Percentiles rank a stretch among this genome's conserved stretches.
Evolutionary conservation across 1,284 basidiomycete species (phyloP).

Genomic region (Austroboletus niveus): DNA sequence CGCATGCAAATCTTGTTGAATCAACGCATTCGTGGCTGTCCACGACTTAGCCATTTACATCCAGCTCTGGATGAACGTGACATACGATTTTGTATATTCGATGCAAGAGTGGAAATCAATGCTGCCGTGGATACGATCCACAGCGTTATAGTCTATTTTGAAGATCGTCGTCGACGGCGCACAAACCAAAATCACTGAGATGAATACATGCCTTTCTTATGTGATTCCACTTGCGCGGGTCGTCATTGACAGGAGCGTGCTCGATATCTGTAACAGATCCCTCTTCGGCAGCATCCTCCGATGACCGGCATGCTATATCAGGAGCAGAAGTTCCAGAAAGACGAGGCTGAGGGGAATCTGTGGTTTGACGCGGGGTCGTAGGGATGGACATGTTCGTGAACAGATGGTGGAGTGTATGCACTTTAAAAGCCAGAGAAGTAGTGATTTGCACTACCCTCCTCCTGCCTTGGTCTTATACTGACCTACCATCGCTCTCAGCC

Average conservation of each 20-base stretch:
- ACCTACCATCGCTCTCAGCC: neutral
- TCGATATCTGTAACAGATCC: constrained; percentile 52
- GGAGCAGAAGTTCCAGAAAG: constrained; percentile 1
- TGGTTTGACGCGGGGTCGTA: constrained; percentile 1
- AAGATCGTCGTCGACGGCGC: neutral
- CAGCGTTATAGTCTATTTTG: constrained; percentile 50
- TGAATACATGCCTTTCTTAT: constrained; percentile 57
- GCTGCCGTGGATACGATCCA: constrained; percentile 57
- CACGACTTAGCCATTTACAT: constrained; percentile 6
- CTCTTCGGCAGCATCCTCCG: constrained; percentile 4
- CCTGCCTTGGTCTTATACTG: constrained; percentile 22
- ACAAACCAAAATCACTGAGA: constrained; percentile 2
- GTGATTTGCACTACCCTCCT: neutral
- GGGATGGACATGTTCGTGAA: constrained; percentile 13
- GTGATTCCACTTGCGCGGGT: constrained; percentile 74
- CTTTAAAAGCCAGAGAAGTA: constrained; percentile 3
- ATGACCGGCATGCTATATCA: constrained; percentile 1
- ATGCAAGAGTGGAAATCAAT: constrained; percentile 67
- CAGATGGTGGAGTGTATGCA: neutral
- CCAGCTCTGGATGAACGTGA: constrained; percentile 17
- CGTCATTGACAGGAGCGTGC: constrained; percentile 67
- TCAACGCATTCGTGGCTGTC: constrained; percentile 63
- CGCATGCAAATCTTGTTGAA: constrained; percentile 64
- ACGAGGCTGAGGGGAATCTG: neutral
- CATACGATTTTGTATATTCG: constrained; percentile 68